Conservation (phyloP, 345 rosid genomes). For the Melaleuca quinquenervia region DNA sequence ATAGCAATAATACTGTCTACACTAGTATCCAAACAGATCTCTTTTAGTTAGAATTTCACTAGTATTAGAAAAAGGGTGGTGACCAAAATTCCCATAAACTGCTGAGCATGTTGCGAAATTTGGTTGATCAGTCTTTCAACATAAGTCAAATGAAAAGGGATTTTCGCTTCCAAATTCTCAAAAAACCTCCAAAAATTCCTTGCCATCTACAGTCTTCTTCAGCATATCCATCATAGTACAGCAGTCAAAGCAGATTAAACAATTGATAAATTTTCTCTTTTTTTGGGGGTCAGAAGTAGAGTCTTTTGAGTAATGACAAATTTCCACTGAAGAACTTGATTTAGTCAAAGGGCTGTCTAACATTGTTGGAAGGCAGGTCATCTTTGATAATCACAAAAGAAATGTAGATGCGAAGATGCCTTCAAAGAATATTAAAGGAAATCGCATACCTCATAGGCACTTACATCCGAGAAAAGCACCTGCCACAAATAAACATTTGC, state of each 20-base stretch:
- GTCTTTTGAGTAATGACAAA: too few relatives aligned
- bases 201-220: not conserved
- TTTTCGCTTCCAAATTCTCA: too few relatives aligned
- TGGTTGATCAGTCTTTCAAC: too few relatives aligned
- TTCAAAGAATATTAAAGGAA: not conserved
- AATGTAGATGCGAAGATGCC: not conserved
- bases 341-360: not conserved
- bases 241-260: not conserved
- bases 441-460: constrained; percentile 65
- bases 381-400: not conserved
- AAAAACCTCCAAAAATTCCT: not conserved
- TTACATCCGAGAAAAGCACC: constrained; percentile 88
- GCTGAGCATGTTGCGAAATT: too few relatives aligned
- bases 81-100: too few relatives aligned
- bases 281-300: not conserved
- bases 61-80: too few relatives aligned
- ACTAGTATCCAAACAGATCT: too few relatives aligned
- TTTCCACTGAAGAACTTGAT: not conserved
- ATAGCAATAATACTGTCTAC: too few relatives aligned
- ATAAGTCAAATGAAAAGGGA: too few relatives aligned
- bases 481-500: constrained; percentile 8
- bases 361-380: not conserved
- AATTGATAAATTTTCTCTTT: not conserved
- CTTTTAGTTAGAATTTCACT: too few relatives aligned
- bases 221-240: not conserved